Base-by-base conservation (phyloP, 1,139 yeast genomes). In the Blastobotrys aristatus region DNA sequence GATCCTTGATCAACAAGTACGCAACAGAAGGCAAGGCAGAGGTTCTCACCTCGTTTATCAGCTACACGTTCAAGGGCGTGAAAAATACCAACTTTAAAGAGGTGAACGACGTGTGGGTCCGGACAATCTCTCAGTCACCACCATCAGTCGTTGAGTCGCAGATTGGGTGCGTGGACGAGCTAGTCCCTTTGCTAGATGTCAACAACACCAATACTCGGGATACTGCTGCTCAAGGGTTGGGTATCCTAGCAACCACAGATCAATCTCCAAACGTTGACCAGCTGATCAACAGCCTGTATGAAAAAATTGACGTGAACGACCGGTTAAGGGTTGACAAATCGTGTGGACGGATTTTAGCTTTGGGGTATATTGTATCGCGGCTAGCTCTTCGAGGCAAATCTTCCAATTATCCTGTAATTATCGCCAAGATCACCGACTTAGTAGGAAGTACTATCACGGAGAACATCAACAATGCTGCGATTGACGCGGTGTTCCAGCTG, bases 191-290 rank as follows among this genome's bases (percentile, higher is more conserved):
- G 35, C 49, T 64, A 17, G 60, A 57, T n/a, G 55, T 58, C 7
- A 51, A 57, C 14, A 60, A 59, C 60, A 60, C 47, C 53, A 55
- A 16, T 54, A 61, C 35, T 33, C 66, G 47, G 46, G 60, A 43
- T 35, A 49, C 71, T 62, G 66, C 71, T 2, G 74, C 84, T 4
- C 73, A 71, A 47, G 62, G 74, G 0, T 57, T 80, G 26, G 90
- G 85, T 27, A 74, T 84, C 3, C 64, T 84, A 41, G 75, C 73
- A 1, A 73, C 84, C 44, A 77, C 78, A 53, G 71, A 72, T 1
- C 44, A 49, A 0, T 60, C 57, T 4, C 55, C 49, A 0, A 32
- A 45, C 1, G 46, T 68, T 0, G 29, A 33, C 1, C 24, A 45
- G 0, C 26, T 59, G 1, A 37, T 65, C 1, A 21, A 2, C 5